phyloP scores from a whole-genome alignment of 1,139 yeast species.

The Diutina ranongensis region DNA sequence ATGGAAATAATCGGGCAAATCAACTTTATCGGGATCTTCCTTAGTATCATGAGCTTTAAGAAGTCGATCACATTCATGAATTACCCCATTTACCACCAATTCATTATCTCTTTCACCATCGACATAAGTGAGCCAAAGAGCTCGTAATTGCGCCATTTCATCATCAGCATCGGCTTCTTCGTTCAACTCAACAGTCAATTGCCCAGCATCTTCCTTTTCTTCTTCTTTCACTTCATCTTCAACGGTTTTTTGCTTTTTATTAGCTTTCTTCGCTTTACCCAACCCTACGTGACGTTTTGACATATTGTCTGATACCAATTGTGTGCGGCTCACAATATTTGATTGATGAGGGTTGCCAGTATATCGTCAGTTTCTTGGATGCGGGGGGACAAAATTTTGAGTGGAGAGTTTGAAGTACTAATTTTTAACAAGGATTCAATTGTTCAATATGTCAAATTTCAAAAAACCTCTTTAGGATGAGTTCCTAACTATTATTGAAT shows the following conservation, averaged over 20 bases:
- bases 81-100: conserved; percentile 65
- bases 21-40: conserved; percentile 11
- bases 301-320: background rate
- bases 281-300: conserved; percentile 7
- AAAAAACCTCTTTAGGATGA: no score
- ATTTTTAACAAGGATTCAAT: no score
- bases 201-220: conserved; percentile 27
- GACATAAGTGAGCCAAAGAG: conserved; percentile 53
- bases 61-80: conserved; percentile 84
- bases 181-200: conserved; percentile 57
- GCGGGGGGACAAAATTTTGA: no score
- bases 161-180: conserved; percentile 68
- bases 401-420: no score
- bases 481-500: no score
- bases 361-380: no score
- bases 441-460: no score
- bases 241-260: conserved; percentile 11
- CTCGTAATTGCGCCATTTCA: conserved; percentile 62
- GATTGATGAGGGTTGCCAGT: no score
- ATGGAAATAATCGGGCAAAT: conserved; percentile 52
- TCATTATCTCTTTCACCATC: conserved; percentile 48
- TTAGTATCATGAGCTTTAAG: conserved; percentile 26
- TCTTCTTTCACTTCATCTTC: conserved; percentile 12
- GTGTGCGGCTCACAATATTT: background rate
- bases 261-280: conserved; percentile 7